Evolutionary conservation across 169 alveolate species (phyloP).

Genomic region (Plasmodium inui): DNA sequence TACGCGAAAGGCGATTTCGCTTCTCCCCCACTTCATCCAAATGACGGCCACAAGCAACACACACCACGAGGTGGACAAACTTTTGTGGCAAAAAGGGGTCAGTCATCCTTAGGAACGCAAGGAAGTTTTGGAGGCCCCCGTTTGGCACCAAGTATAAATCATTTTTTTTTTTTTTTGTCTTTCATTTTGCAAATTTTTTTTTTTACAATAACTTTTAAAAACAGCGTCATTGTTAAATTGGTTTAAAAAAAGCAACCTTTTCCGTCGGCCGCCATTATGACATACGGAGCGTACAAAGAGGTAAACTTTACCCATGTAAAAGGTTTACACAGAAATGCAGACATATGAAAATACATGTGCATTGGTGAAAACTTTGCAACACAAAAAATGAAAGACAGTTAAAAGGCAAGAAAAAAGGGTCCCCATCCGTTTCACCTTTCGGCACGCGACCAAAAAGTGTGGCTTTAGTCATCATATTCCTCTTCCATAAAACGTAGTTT

Average conservation of each 20-base stretch:
- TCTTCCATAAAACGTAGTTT: not conserved
- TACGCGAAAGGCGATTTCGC: not conserved
- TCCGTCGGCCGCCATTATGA: not conserved
- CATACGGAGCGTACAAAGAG: not conserved
- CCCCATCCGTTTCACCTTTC: not conserved
- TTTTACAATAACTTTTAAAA: not conserved
- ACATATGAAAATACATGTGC: not conserved
- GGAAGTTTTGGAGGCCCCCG: not conserved
- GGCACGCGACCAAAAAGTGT: not conserved
- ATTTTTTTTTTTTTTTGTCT: not conserved
- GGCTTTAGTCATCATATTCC: not conserved
- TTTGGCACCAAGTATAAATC: not conserved
- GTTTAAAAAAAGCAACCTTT: not conserved
- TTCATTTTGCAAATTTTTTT: not conserved
- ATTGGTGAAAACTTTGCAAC: not conserved
- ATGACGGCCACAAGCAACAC: not conserved
- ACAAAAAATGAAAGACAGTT: not conserved
- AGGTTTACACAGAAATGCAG: not conserved
- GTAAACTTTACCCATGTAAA: not conserved
- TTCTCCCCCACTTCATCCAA: not conserved
- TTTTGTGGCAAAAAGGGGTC: not conserved
- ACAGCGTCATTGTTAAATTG: not conserved
- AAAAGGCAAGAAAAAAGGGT: not conserved
- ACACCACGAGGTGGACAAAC: not conserved
- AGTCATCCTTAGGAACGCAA: not conserved